Conservation (phyloP, 116 monocot species). For the Trichopus zeylanicus region DNA sequence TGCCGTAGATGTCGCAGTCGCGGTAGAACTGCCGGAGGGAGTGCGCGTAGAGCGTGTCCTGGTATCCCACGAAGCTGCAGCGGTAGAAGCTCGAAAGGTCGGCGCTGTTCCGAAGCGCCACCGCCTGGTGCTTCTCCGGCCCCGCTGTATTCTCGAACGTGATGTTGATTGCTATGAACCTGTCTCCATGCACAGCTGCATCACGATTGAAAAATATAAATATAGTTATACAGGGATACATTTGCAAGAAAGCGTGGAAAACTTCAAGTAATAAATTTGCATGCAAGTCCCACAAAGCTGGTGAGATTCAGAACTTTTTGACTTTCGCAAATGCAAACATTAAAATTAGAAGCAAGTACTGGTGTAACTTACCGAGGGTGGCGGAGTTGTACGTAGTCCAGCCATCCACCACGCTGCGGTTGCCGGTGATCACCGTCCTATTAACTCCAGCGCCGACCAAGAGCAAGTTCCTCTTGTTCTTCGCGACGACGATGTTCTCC, state of each 20-base stretch:
- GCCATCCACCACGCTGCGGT: conserved; percentile 50
- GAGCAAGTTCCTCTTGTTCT: conserved; percentile 67
- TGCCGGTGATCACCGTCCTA: conserved; percentile 55
- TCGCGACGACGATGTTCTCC: conserved; percentile 65
- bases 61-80: conserved; percentile 57
- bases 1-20: conserved; percentile 72
- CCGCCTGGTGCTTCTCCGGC: conserved; percentile 62
- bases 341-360: no score
- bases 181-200: conserved; percentile 42
- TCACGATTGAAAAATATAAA: neutral
- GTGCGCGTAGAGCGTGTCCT: conserved; percentile 87
- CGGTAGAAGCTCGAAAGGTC: conserved; percentile 48
- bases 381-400: conserved; percentile 92
- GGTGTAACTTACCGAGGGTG: conserved; percentile 48
- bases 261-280: no score
- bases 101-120: conserved; percentile 65
- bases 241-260: no score
- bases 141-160: conserved; percentile 65
- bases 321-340: no score
- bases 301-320: no score
- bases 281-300: no score
- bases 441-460: conserved; percentile 64
- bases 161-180: conserved; percentile 56
- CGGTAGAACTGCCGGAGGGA: conserved; percentile 94
- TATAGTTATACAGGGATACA: no score